These are phyloP conservation scores for Solanum lycopersicoides DNA, from an alignment of 257 asterid species.

Conservation along the genomic window DNA sequence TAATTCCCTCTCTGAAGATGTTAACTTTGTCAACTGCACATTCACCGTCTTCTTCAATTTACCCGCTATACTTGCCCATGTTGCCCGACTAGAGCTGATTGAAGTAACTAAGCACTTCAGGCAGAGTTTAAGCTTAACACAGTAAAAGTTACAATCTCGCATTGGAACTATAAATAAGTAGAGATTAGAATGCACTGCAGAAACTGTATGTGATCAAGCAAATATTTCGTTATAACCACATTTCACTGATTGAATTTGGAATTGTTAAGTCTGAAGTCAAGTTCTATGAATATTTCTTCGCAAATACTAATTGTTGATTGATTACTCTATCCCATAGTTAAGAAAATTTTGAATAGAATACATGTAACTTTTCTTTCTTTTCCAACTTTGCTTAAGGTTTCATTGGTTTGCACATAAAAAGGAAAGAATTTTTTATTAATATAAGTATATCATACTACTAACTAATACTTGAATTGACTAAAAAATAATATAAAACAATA, in stretches of 20 bases:
- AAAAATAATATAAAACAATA: too few relatives aligned
- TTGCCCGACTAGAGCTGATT: neutral
- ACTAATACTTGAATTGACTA: too few relatives aligned
- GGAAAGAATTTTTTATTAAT: too few relatives aligned
- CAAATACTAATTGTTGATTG: neutral
- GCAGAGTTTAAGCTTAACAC: neutral
- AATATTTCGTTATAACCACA: neutral
- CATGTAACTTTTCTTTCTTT: neutral
- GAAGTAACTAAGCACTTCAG: neutral
- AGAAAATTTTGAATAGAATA: neutral
- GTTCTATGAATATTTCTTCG: neutral
- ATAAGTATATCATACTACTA: too few relatives aligned
- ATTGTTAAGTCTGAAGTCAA: neutral
- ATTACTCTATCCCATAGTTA: neutral
- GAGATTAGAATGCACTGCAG: neutral
- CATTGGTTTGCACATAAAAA: too few relatives aligned
- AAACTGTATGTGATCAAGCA: neutral
- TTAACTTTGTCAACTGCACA: neutral
- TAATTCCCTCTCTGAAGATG: neutral
- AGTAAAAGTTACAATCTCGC: neutral
- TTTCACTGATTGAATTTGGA: neutral
- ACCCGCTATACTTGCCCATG: neutral
- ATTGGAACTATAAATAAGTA: neutral
- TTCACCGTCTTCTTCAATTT: neutral
- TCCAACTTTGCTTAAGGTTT: too few relatives aligned